These are phyloP conservation scores for Alternaria angustiovoidea DNA, from an alignment of 2,329 filamentous ascomycete species.

Conservation along the genomic window DNA sequence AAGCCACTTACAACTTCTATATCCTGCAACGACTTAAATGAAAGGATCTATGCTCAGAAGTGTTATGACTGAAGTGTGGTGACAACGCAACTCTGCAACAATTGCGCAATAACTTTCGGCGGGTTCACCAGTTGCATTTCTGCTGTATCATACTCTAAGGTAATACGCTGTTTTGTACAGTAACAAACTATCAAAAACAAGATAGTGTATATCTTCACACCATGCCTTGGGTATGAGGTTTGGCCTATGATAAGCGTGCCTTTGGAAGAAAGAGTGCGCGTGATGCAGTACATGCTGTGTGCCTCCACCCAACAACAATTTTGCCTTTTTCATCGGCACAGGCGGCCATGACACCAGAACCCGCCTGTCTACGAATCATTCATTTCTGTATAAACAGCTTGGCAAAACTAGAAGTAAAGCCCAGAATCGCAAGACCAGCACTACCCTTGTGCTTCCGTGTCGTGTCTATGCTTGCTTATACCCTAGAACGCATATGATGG, in stretches of 20 bases:
- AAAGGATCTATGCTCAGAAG: not conserved
- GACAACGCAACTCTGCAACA: not conserved
- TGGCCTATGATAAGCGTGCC: not conserved
- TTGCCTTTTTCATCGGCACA: not conserved
- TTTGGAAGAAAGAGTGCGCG: not conserved
- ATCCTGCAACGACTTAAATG: not conserved
- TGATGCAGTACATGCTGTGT: not conserved
- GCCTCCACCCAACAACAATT: not conserved
- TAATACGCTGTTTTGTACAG: not conserved
- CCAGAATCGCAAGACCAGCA: not conserved
- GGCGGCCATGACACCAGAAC: not conserved
- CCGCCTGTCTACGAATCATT: not conserved
- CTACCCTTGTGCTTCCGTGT: not conserved
- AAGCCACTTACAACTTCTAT: not conserved
- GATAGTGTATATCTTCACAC: not conserved
- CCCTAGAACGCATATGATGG: not conserved
- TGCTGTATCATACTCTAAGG: not conserved
- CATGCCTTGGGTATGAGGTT: not conserved
- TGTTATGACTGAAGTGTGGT: too few relatives aligned
- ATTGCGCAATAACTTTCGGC: not conserved
- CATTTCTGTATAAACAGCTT: not conserved
- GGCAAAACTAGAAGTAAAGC: not conserved
- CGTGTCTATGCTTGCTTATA: not conserved
- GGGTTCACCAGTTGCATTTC: not conserved
- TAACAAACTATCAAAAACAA: not conserved